Evolutionary conservation across 768 basidiomycete species (phyloP).

Genomic region (Pilatotrama ljubarskyi): DNA sequence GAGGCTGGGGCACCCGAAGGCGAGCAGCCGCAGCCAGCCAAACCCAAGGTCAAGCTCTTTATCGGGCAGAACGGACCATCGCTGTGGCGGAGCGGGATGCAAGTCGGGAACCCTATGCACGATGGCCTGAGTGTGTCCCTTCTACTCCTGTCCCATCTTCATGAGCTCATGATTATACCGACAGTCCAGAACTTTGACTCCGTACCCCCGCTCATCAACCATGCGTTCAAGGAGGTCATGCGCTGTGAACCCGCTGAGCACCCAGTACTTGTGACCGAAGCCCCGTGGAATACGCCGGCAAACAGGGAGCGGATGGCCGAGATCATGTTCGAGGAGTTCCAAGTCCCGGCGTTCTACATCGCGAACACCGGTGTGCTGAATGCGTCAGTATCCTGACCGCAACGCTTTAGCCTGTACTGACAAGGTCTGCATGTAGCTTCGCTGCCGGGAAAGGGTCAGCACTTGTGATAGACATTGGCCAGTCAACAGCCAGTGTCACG

Average conservation of each 20-base stretch:
- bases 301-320: constrained; percentile 95
- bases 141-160: background rate
- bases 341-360: constrained; percentile 94
- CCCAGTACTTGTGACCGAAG: constrained; percentile 91
- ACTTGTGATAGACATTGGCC: constrained; percentile 91
- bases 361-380: constrained; percentile 93
- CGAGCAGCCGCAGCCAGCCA: constrained; percentile 36
- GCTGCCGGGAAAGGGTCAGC: constrained; percentile 98
- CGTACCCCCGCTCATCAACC: constrained; percentile 66
- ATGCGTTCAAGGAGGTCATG: constrained; percentile 78
- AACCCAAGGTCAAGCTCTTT: constrained; percentile 54
- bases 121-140: constrained; percentile 77
- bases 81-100: constrained; percentile 89
- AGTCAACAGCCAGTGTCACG: constrained; percentile 85
- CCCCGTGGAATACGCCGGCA: constrained; percentile 93
- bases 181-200: constrained; percentile 78
- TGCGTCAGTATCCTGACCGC: no score
- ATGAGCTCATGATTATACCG: background rate
- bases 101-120: constrained; percentile 76
- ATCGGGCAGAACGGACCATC: constrained; percentile 88
- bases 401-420: background rate
- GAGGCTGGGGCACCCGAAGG: constrained; percentile 45
- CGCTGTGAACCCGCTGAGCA: constrained; percentile 79
- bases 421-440: constrained; percentile 54
- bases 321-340: constrained; percentile 96